A percentile compares a stretch with the other conserved stretches of the same genome.
Conservation (phyloP, 2,329 filamentous ascomycete species). For the Ustulina deusta region DNA sequence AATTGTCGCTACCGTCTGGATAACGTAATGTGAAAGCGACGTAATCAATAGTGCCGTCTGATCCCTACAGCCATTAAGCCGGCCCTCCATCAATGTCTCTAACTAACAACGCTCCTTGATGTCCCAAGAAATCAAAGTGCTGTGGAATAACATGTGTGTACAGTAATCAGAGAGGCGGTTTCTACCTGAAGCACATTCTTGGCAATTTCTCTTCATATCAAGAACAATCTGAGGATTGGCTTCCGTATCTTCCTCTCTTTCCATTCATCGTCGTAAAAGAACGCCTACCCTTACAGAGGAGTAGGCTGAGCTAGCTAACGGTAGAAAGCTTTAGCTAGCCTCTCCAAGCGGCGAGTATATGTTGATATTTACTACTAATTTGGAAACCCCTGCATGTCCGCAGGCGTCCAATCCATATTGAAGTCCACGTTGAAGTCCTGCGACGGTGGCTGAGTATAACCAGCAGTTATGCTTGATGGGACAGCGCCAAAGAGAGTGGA, state of each 20-base stretch:
- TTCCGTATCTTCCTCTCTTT: constrained; percentile 23
- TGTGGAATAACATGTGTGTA: constrained; percentile 32
- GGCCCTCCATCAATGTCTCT: constrained; percentile 15
- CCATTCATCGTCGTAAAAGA: constrained; percentile 47
- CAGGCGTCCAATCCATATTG: constrained; percentile 49
- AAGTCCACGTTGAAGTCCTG: constrained; percentile 59
- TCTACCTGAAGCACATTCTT: constrained; percentile 39
- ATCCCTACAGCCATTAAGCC: constrained; percentile 11
- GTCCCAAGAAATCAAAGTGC: constrained; percentile 28
- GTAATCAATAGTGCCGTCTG: constrained; percentile 13
- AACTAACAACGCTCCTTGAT: constrained; percentile 30
- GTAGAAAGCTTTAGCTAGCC: not conserved
- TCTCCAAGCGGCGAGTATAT: not conserved
- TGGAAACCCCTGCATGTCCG: constrained; percentile 43
- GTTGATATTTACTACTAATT: constrained; percentile 33
- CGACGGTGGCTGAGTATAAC: constrained; percentile 65
- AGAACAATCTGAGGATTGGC: constrained; percentile 42
- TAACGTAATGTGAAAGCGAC: constrained; percentile 30
- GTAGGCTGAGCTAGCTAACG: not conserved
- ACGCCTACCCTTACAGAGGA: constrained; percentile 14
- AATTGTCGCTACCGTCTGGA: constrained; percentile 1
- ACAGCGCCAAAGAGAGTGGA: constrained; percentile 60
- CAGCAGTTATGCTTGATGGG: constrained; percentile 62
- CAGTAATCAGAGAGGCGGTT: constrained; percentile 30
- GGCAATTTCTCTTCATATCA: constrained; percentile 29